A percentile compares a stretch with the other conserved stretches of the same genome.
phyloP scores from a whole-genome alignment of 768 basidiomycete species.

The Boletus rex-veris region DNA sequence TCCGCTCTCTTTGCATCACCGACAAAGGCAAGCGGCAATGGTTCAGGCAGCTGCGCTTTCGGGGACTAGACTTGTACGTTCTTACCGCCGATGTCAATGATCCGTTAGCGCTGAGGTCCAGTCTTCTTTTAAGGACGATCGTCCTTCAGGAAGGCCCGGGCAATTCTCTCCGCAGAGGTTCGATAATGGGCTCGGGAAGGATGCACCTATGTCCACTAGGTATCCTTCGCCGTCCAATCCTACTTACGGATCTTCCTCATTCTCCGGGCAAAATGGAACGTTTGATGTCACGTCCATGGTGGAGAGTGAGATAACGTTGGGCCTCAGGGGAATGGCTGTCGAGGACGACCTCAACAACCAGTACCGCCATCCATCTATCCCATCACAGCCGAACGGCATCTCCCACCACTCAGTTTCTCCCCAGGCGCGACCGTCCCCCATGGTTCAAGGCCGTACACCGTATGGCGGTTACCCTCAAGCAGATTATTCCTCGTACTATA shows the following conservation, averaged over 20 bases:
- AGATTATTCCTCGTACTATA: conserved; percentile 62
- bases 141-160: conserved; percentile 43
- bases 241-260: conserved; percentile 31
- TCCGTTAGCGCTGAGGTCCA: conserved; percentile 16
- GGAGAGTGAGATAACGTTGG: conserved; percentile 53
- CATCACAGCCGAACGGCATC: conserved; percentile 29
- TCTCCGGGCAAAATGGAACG: conserved; percentile 29
- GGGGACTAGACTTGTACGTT: conserved; percentile 39
- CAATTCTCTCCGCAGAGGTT: conserved; percentile 56
- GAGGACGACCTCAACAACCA: conserved; percentile 48
- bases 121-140: conserved; percentile 42
- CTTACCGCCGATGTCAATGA: conserved; percentile 3
- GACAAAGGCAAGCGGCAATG: conserved; percentile 44
- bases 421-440: conserved; percentile 41
- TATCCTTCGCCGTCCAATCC: conserved; percentile 48
- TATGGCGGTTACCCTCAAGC: conserved; percentile 51
- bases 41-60: conserved; percentile 38
- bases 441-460: conserved; percentile 43
- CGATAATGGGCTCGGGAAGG: conserved; percentile 45
- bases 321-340: conserved; percentile 59
- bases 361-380: conserved; percentile 37
- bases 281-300: conserved; percentile 41
- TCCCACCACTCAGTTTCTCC: conserved; percentile 31
- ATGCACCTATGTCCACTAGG: conserved; percentile 35
- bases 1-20: conserved; percentile 43